Percentiles rank a stretch among this genome's conserved stretches.
These are phyloP conservation scores for Diaporthe sp. DNA, from an alignment of 2,329 filamentous ascomycete species.

Conservation along the genomic window DNA sequence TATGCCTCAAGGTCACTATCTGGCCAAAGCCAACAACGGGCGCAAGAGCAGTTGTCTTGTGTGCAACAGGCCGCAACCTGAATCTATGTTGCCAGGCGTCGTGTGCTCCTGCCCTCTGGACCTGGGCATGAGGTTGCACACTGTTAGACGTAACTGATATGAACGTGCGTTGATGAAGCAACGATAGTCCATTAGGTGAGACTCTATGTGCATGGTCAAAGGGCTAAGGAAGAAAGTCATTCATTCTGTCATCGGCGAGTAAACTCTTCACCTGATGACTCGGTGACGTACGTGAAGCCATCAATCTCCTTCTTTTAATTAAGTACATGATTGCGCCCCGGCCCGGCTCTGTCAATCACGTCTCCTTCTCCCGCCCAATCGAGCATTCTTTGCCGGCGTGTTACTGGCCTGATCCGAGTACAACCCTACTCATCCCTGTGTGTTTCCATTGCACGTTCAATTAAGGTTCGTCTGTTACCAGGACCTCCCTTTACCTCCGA, in stretches of 20 bases:
- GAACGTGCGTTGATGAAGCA: neutral
- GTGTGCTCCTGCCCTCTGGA: neutral
- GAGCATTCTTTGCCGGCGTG: neutral
- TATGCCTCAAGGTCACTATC: neutral
- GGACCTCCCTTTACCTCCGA: constrained; percentile 16
- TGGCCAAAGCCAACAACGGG: neutral
- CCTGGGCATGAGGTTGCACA: too few relatives aligned
- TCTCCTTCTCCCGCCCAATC: neutral
- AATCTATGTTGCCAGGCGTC: neutral
- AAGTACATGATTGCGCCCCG: neutral
- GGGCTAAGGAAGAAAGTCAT: neutral
- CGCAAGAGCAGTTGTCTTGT: neutral
- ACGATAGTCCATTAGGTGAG: neutral
- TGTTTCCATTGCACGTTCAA: constrained; percentile 26
- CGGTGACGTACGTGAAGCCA: neutral
- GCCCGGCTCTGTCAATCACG: constrained; percentile 10
- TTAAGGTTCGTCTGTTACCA: constrained; percentile 25
- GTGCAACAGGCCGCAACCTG: neutral
- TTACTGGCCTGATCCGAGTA: constrained; percentile 1
- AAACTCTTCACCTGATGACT: neutral
- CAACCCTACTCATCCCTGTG: constrained; percentile 16
- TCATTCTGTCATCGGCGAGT: neutral
- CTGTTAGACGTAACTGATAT: neutral
- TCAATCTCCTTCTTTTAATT: neutral
- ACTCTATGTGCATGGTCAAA: neutral